phyloP scores from a whole-genome alignment of 306 rosid species.

The Medicago arabica region DNA sequence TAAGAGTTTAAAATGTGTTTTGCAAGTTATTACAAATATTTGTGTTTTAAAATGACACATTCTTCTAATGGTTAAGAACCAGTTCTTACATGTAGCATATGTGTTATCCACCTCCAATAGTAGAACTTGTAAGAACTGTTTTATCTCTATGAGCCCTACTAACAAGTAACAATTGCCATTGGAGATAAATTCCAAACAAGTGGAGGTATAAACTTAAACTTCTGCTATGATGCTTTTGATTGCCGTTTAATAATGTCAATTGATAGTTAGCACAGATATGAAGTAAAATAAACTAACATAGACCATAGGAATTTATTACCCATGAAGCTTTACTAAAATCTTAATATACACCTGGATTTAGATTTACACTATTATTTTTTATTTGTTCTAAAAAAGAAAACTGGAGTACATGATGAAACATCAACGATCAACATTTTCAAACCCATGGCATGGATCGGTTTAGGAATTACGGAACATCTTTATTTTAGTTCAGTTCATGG shows the following conservation, averaged over 20 bases:
- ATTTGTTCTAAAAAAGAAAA: too few species aligned
- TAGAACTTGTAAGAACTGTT: background rate
- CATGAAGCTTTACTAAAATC: too few species aligned
- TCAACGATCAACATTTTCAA: too few species aligned
- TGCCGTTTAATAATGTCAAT: background rate
- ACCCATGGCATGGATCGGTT: too few species aligned
- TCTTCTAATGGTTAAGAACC: background rate
- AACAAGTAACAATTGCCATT: background rate
- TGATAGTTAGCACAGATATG: background rate
- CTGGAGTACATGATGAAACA: too few species aligned
- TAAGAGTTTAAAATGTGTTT: background rate
- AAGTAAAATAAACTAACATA: background rate
- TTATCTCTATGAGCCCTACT: background rate
- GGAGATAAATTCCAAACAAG: background rate
- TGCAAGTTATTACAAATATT: background rate
- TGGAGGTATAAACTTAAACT: background rate
- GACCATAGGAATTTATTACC: too few species aligned
- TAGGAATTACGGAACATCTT: too few species aligned
- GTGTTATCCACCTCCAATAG: background rate
- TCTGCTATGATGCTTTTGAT: background rate
- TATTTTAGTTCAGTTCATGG: too few species aligned
- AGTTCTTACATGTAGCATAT: background rate
- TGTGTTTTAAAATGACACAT: background rate
- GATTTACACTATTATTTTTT: too few species aligned
- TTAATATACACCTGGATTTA: too few species aligned